Evolutionary conservation across 805 yeast species (phyloP), one percentile per base, ranked within the genome.

Genomic region (Hanseniaspora singularis): DNA sequence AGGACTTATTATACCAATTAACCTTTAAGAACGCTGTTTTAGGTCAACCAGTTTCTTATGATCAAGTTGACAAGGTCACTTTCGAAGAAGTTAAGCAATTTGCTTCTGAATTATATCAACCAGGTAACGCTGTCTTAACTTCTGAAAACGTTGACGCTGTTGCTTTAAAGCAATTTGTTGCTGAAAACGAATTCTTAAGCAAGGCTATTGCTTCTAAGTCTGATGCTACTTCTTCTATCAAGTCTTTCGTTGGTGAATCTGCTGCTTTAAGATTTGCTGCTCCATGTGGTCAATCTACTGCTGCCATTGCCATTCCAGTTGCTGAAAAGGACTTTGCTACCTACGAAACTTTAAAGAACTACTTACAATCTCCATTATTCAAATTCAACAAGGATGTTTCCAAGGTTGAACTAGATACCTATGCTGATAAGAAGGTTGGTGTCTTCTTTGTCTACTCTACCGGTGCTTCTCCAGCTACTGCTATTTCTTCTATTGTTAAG

Each of bases 221-320:
- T 36, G 89, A 88, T 53, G 51, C 76, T 49, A 38, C 63, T 16
- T 52, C 70, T 30, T 57, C 67, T 42, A 64, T 74, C 54, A 64
- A 70, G 58, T 58, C 72, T 52, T 74, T 62, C 68, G 64, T 68
- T 51, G 94, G 92, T 55, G 81, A 72, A 63, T 23, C 40, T 16
- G 77, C 79, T 64, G 79, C 87, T 73, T 62, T 75, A 52, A 76
- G 85, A 69, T 64, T 70, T 42, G 51, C 74, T 49, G 23, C 45
- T 14, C 9, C 31, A 8, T 54, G 70, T 38, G 85, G 83, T 54
- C 70, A 70, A 50, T 78, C 87, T 51, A 74, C 77, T 54, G 89
- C 88, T 47, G 79, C 79, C 48, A 70, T 92, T 58, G 94, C 92
- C 61, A 71, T 85, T 54, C 95, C 97, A 55, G 73, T 81, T 51